Evolutionary conservation across 108 stramenopile species (phyloP).

Genomic region (Parmales sp.): DNA sequence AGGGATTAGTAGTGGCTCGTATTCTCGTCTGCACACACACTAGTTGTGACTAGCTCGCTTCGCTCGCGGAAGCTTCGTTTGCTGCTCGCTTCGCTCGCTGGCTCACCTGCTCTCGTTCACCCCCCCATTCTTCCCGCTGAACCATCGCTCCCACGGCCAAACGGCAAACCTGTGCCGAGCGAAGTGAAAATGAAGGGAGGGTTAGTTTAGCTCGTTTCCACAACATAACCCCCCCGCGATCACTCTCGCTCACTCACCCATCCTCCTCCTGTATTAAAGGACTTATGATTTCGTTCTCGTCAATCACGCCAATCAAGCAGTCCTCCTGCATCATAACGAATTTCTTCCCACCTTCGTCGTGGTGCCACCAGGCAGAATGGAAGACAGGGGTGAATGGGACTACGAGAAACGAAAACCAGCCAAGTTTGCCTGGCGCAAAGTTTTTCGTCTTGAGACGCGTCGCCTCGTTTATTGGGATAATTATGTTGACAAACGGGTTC

Average conservation of each 20-base stretch:
- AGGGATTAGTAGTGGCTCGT: too few relatives aligned
- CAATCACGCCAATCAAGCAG: neutral
- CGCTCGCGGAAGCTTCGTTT: neutral
- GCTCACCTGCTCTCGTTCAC: too few relatives aligned
- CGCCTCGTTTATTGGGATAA: neutral
- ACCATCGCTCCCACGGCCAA: constrained; percentile 8
- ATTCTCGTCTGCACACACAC: too few relatives aligned
- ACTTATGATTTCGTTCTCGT: constrained; percentile 5
- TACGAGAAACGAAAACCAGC: neutral
- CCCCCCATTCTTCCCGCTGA: constrained; percentile 5
- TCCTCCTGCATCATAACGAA: neutral
- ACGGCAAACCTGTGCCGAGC: too few relatives aligned
- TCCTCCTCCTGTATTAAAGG: neutral
- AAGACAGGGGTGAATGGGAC: neutral
- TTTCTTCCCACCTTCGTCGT: neutral
- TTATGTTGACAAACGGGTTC: neutral
- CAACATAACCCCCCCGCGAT: too few relatives aligned
- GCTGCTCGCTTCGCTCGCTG: neutral
- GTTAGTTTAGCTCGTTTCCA: too few relatives aligned
- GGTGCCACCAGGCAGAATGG: neutral
- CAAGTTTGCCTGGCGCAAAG: neutral
- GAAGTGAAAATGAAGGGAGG: too few relatives aligned
- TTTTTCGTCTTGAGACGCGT: neutral
- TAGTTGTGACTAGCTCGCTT: too few relatives aligned
- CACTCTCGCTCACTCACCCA: too few relatives aligned